Conservation (phyloP, 768 basidiomycete genomes). For the Inosperma sp. region DNA sequence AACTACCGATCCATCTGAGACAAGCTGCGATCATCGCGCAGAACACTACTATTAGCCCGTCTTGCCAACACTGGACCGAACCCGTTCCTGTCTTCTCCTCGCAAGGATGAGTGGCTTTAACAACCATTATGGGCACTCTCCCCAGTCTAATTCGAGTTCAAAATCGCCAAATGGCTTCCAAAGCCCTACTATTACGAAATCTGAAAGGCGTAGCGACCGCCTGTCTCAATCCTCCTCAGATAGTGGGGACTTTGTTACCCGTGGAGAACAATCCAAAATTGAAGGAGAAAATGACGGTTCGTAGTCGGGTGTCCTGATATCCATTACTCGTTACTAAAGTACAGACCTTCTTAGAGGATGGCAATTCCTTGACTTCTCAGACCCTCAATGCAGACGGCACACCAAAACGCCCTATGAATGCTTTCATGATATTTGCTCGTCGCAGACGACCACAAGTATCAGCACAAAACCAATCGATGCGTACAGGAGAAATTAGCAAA, state of each 20-base stretch:
- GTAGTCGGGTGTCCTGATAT: too few relatives aligned
- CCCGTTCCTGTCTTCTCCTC: conserved; percentile 16
- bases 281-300: conserved; percentile 48
- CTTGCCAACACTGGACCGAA: conserved; percentile 13
- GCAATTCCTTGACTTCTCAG: conserved; percentile 59
- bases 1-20: conserved; percentile 39
- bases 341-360: conserved; percentile 28
- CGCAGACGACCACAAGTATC: conserved; percentile 78
- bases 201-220: conserved; percentile 39
- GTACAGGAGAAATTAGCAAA: conserved; percentile 87
- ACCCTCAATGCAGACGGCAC: conserved; percentile 83
- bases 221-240: conserved; percentile 56
- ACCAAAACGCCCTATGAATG: conserved; percentile 89
- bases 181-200: conserved; percentile 16
- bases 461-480: conserved; percentile 84
- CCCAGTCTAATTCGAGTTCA: conserved; percentile 1
- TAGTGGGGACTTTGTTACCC: conserved; percentile 42
- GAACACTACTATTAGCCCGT: conserved; percentile 37
- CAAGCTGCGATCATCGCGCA: conserved; percentile 27
- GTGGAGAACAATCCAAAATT: conserved; percentile 34
- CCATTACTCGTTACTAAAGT: too few relatives aligned
- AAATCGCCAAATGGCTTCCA: conserved; percentile 4
- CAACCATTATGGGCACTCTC: conserved; percentile 12
- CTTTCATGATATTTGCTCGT: conserved; percentile 90
- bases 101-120: conserved; percentile 6